These are phyloP conservation scores for Bigelowiella natans DNA, from an alignment of 78 protist genomes.

Conservation along the genomic window DNA sequence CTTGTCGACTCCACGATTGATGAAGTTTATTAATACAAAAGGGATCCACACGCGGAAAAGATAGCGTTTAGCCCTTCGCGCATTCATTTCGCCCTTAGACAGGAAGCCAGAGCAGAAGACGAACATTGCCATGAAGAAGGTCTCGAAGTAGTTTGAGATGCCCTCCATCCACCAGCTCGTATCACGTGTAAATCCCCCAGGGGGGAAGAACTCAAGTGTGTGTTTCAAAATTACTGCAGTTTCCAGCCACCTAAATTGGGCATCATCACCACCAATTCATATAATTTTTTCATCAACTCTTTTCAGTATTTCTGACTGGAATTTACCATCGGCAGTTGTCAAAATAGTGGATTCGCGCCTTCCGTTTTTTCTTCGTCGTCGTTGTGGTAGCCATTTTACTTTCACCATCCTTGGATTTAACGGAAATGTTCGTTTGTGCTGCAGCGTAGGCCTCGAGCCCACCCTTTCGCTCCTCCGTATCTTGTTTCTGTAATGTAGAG, in stretches of 20 bases:
- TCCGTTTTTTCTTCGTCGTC: no score
- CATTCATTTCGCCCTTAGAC: neutral
- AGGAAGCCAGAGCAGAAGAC: neutral
- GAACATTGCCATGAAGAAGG: neutral
- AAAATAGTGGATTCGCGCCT: neutral
- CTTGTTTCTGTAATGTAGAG: no score
- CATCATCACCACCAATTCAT: no score
- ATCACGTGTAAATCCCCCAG: neutral
- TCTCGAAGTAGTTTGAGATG: neutral
- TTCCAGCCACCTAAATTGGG: neutral
- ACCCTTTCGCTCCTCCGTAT: no score
- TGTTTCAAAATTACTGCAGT: neutral
- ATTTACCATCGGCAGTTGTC: neutral
- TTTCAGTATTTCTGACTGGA: no score
- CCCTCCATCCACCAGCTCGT: neutral
- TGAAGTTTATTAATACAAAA: neutral
- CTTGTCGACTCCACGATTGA: neutral
- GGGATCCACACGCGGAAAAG: neutral
- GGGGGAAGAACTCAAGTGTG: neutral
- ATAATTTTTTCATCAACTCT: no score
- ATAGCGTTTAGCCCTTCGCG: neutral
- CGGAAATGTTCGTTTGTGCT: no score
- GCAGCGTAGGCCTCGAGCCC: no score
- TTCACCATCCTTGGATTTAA: no score
- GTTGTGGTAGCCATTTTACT: no score